Evolutionary conservation across 1,284 basidiomycete species (phyloP), one percentile per base, ranked within the genome.

Genomic region (Rhodofomes roseus): DNA sequence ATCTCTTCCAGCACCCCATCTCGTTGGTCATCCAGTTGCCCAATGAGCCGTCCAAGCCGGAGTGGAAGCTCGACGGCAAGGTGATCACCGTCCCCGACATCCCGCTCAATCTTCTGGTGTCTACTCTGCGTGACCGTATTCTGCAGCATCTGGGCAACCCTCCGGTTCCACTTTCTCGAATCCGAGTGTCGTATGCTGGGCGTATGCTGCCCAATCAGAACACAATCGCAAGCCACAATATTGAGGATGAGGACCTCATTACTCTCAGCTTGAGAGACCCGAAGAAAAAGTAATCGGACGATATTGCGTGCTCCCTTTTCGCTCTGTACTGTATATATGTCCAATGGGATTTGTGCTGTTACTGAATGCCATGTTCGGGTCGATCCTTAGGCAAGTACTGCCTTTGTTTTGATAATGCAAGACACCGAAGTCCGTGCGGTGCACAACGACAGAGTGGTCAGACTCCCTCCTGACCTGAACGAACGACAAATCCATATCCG

Each of bases 21-120:
- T 87, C 89, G 12, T 79, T 98, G 31, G 80, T 82, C 41, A 81
- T 97, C 5, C 92, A 95, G 71, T 79, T 98, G 60, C 94, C 95
- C 1, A 79, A 76, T 56, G 89, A 95, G 69, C 74, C 86, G 1
- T 85, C 88, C 39, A 93, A 91, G 73, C 88, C 94, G 0, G 94
- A 96, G 74, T 96, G 91, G 92, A 94, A 95, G 69, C 81, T 97
- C 58, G 86, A 96, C 68, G 95, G 95, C 0, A 80, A 79, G 55
- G 76, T 87, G 41, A 83, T 95, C 58, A 84, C 83, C 8, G 80
- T 98, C 56, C 81, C 86, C 1, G 93, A 96, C 62, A 74, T 96
- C 34, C 89, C 92, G 3, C 82, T 96, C 67, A 92, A 84, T 59
- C 76, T 92, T 51, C 78, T 95, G 53, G 90, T 96, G 58, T 93